Evolutionary conservation across 2,329 filamentous ascomycete genomes (phyloP).

Genomic region (Botrytis porri): DNA sequence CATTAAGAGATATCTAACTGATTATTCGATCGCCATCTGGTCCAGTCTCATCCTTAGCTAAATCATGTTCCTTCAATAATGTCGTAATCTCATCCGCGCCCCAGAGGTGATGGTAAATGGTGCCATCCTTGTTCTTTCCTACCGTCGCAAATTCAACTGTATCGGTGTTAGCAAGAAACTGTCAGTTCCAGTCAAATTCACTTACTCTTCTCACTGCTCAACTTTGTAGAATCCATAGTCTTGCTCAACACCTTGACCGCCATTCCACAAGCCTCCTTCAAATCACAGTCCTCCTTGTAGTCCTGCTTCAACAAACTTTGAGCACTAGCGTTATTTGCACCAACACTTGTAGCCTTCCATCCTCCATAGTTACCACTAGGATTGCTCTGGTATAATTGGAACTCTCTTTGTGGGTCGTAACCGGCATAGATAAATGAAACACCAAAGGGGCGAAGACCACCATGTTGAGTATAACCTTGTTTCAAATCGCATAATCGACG

Average conservation of each 20-base stretch:
- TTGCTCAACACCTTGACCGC: constrained; percentile 99
- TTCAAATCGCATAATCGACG: constrained; percentile 95
- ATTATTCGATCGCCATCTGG: constrained; percentile 36
- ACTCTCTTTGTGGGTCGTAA: constrained; percentile 92
- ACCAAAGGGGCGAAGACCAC: constrained; percentile 95
- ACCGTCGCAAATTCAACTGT: constrained; percentile 97
- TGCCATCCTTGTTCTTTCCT: constrained; percentile 89
- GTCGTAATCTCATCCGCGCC: constrained; percentile 93
- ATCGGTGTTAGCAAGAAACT: constrained; percentile 25
- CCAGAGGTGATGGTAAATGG: constrained; percentile 98
- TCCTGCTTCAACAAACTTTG: constrained; percentile 98
- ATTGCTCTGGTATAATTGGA: constrained; percentile 99
- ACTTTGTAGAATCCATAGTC: constrained; percentile 99
- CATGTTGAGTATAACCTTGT: constrained; percentile 98
- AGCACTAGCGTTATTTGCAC: constrained; percentile 96
- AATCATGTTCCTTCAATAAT: constrained; percentile 88
- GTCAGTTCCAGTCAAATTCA: constrained; percentile 26
- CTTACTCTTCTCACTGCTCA: constrained; percentile 98
- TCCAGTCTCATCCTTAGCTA: constrained; percentile 73
- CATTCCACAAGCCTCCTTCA: constrained; percentile 95
- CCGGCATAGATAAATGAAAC: constrained; percentile 99
- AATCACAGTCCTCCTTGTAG: constrained; percentile 96
- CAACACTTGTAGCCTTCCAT: constrained; percentile 98
- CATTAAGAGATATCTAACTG: constrained; percentile 30
- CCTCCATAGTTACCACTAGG: constrained; percentile 98